Conservation (phyloP, 2,329 filamentous ascomycete species). For the Neopestalotiopsis sp. region DNA sequence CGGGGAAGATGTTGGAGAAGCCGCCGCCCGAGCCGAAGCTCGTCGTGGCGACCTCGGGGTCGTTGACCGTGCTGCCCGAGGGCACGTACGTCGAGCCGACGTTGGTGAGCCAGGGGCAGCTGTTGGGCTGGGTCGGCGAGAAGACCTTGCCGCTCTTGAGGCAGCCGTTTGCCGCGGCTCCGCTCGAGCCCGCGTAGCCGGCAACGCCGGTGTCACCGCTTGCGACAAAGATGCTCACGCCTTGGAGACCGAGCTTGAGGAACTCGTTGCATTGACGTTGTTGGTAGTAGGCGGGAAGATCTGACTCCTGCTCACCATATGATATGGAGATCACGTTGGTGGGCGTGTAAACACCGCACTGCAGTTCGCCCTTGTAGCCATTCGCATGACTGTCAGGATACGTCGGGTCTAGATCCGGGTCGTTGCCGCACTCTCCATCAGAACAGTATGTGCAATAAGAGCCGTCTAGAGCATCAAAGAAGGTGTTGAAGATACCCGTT, state of each 20-base stretch:
- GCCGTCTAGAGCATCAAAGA: conserved; percentile 26
- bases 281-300: conserved; percentile 51
- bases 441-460: conserved; percentile 29
- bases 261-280: conserved; percentile 57
- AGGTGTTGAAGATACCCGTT: conserved; percentile 60
- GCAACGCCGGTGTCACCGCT: conserved; percentile 21
- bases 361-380: conserved; percentile 44
- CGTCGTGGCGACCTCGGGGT: conserved; percentile 27
- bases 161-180: conserved; percentile 28
- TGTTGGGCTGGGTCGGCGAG: conserved; percentile 48
- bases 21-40: conserved; percentile 43
- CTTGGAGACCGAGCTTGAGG: conserved; percentile 45
- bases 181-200: conserved; percentile 10
- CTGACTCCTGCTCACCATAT: conserved; percentile 56
- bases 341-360: conserved; percentile 47
- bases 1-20: conserved; percentile 48
- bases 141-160: conserved; percentile 36
- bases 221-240: conserved; percentile 19
- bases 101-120: conserved; percentile 53
- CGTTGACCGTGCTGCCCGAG: not conserved
- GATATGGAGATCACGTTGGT: conserved; percentile 59
- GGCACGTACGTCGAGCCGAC: conserved; percentile 40
- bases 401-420: conserved; percentile 27
- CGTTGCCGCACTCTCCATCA: conserved; percentile 29
- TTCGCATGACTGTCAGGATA: conserved; percentile 44